Base-by-base conservation (phyloP, 768 basidiomycete genomes). In the Rhodotorula taiwanensis region DNA sequence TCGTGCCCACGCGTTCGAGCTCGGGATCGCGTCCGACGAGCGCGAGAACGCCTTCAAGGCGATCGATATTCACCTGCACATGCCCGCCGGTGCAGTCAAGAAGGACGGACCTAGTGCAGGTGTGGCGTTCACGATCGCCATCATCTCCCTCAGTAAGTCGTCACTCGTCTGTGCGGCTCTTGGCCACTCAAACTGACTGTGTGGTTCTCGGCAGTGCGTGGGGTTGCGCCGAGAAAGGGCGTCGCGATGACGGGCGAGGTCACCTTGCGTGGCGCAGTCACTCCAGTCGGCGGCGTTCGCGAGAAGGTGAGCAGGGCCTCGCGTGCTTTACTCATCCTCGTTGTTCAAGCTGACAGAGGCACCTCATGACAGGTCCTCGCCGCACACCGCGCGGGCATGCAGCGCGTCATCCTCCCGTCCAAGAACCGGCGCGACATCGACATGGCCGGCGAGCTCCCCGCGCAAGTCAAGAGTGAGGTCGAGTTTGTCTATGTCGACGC, bases 61-160 rank as follows among this genome's bases (percentile, higher is more conserved):
- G 13, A 82, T 91, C 50, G 90, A 97, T 72, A 78, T 97, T 15
- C 92, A 97, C 54, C 64, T 77, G 25, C 92, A 95, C 73, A 78
- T 94, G 14, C 93, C 92, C 1, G 82, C 87, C 2, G 93, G 92
- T 0, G 87, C 89, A 4, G 87, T 91, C 75, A 89, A 85, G 81
- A 95, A 94, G 78, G 91, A 94, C 71, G 91, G 92, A 0, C 90
- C 91, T 0, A 89, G 87, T 72, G 91, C 90, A 1, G 91, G 91
- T 4, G 80, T 93, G 28, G 88, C 88, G 1, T 90, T 93, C 83
- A 83, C 84, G 4, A 87, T 90, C 70, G 91, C 92, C 7, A 83
- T 95, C 56, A 86, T 93, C 21, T 91, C 90, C 8, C 78, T 93
- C 20, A 77, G 94, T 30, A 88, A 33, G 60, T 50, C 18, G 15